Evolutionary conservation across 176 grass and related monocot species (phyloP).

Genomic region (Rhynchospora pubera): DNA sequence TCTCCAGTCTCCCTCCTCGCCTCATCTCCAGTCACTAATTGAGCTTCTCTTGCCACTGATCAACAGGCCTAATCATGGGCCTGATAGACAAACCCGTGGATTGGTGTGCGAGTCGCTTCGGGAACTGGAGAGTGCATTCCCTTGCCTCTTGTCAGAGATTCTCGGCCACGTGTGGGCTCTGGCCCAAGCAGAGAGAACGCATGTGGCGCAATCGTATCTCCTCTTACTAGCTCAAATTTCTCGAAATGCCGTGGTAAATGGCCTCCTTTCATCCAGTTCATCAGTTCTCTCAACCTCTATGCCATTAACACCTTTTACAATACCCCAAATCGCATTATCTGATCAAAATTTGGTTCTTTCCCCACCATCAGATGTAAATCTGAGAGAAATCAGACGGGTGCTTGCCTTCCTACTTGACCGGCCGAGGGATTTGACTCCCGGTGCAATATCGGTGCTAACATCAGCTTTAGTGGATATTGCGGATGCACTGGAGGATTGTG

Average conservation of each 20-base stretch:
- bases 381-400: slow-evolving; percentile 72
- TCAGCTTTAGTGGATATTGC: slow-evolving; percentile 49
- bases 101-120: slow-evolving; percentile 77
- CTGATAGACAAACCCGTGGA: slow-evolving; percentile 66
- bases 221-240: slow-evolving; percentile 66
- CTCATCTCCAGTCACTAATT: slow-evolving; percentile 10
- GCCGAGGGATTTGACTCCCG: slow-evolving; percentile 61
- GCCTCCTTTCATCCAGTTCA: slow-evolving; percentile 35
- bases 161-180: slow-evolving; percentile 59
- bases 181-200: slow-evolving; percentile 65
- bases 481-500: slow-evolving; percentile 42
- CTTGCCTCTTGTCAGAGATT: slow-evolving; percentile 55
- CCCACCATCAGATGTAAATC: slow-evolving; percentile 54
- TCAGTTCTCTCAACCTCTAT: slow-evolving; percentile 59
- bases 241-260: slow-evolving; percentile 42
- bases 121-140: slow-evolving; percentile 53
- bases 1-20: slow-evolving; percentile 20
- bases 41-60: slow-evolving; percentile 39
- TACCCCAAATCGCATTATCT: slow-evolving; percentile 25
- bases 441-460: slow-evolving; percentile 49
- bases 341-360: not conserved
- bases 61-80: slow-evolving; percentile 72
- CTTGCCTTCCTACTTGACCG: slow-evolving; percentile 65
- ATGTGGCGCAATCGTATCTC: slow-evolving; percentile 72
- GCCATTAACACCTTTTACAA: slow-evolving; percentile 49